A percentile compares a stretch with the other conserved stretches of the same genome.
phyloP scores from a whole-genome alignment of 805 yeast species.

The Metschnikowia cubensis region DNA sequence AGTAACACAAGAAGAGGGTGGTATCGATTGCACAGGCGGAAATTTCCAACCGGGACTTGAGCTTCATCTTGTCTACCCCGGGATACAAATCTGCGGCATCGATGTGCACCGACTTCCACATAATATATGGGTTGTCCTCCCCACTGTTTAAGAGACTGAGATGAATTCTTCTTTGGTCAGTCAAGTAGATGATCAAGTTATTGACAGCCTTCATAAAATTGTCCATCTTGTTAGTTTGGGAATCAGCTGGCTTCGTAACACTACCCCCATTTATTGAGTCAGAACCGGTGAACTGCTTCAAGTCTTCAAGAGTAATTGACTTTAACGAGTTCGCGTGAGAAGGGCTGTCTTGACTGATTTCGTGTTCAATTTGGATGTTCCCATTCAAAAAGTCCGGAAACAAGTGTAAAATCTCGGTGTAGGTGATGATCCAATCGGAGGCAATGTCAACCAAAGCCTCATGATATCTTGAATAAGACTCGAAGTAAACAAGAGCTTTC shows the following conservation, averaged over 20 bases:
- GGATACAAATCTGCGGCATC: slow-evolving; percentile 42
- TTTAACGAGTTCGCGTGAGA: slow-evolving; percentile 4
- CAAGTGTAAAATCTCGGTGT: slow-evolving; percentile 29
- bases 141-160: slow-evolving; percentile 30
- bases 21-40: slow-evolving; percentile 64
- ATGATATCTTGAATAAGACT: slow-evolving; percentile 31
- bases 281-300: not conserved
- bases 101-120: slow-evolving; percentile 47
- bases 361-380: slow-evolving; percentile 12
- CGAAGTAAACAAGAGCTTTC: slow-evolving; percentile 32
- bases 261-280: not conserved
- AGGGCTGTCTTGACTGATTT: not conserved
- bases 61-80: slow-evolving; percentile 18
- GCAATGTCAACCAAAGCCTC: slow-evolving; percentile 38
- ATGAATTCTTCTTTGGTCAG: slow-evolving; percentile 51
- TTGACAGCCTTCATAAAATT: slow-evolving; percentile 35
- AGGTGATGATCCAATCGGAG: slow-evolving; percentile 39
- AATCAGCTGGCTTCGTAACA: not conserved
- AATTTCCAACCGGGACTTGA: slow-evolving; percentile 22
- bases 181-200: slow-evolving; percentile 43
- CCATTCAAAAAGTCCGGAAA: slow-evolving; percentile 40
- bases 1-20: slow-evolving; percentile 69
- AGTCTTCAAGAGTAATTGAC: slow-evolving; percentile 4
- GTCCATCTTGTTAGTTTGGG: slow-evolving; percentile 14
- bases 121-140: slow-evolving; percentile 21